Conservation (phyloP, 73 alveolate genomes). For the Paramecium pentaurelia region DNA sequence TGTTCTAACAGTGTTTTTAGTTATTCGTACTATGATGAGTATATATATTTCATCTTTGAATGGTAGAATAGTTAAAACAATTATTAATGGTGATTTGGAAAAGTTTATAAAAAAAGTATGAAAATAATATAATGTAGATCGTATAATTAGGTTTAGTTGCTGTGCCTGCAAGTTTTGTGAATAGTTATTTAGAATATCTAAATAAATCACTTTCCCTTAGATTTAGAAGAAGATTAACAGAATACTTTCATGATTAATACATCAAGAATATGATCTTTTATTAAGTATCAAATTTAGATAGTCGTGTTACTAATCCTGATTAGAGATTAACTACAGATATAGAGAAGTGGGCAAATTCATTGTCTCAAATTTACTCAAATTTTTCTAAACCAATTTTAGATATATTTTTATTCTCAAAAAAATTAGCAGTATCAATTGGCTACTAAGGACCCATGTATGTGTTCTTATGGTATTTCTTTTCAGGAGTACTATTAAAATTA, state of each 20-base stretch:
- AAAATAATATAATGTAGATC: conserved; percentile 37
- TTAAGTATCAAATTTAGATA: conserved; percentile 78
- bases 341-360: conserved; percentile 84
- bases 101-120: conserved; percentile 62
- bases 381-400: conserved; percentile 88
- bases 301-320: conserved; percentile 84
- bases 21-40: conserved; percentile 75
- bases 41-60: conserved; percentile 86
- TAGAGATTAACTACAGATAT: conserved; percentile 85
- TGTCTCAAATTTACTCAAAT: conserved; percentile 77
- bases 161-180: conserved; percentile 85
- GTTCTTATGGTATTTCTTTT: conserved; percentile 83
- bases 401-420: conserved; percentile 81
- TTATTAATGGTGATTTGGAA: conserved; percentile 66
- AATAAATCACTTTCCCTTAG: conserved; percentile 73
- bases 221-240: conserved; percentile 80
- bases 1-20: conserved; percentile 66
- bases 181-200: conserved; percentile 78
- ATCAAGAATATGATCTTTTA: conserved; percentile 80
- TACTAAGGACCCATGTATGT: conserved; percentile 86
- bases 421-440: conserved; percentile 85
- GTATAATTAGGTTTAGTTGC: conserved; percentile 76
- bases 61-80: conserved; percentile 88
- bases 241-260: conserved; percentile 74
- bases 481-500: conserved; percentile 76